Evolutionary conservation across 495 filamentous ascomycete genomes (phyloP).

Genomic region (Hyaloscypha hepaticicola): DNA sequence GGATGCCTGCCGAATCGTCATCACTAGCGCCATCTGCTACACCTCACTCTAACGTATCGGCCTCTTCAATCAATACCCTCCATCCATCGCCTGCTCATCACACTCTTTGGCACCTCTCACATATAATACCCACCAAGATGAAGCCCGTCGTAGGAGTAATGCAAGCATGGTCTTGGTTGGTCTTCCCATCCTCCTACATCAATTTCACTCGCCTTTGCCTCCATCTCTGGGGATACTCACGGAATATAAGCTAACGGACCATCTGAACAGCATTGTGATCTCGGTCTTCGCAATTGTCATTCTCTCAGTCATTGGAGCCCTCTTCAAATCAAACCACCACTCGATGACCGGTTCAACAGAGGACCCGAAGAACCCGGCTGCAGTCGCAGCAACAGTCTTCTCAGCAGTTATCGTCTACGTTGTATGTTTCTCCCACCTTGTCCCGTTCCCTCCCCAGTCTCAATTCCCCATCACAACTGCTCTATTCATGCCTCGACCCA

Average conservation of each 20-base stretch:
- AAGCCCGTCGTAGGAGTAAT: slow-evolving; percentile 87
- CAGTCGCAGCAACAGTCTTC: slow-evolving; percentile 80
- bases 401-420: slow-evolving; percentile 81
- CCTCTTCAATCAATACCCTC: slow-evolving; percentile 4
- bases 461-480: background rate
- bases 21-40: slow-evolving; percentile 1
- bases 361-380: slow-evolving; percentile 70
- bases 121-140: slow-evolving; percentile 51
- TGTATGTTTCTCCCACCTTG: slow-evolving; percentile 50
- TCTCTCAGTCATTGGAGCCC: slow-evolving; percentile 74
- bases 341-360: slow-evolving; percentile 73
- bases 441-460: background rate
- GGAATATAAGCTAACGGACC: slow-evolving; percentile 1
- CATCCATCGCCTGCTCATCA: slow-evolving; percentile 1
- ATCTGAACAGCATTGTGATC: slow-evolving; percentile 68
- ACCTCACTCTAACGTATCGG: slow-evolving; percentile 5
- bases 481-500: background rate
- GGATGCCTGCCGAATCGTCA: background rate
- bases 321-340: slow-evolving; percentile 77
- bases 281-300: slow-evolving; percentile 87
- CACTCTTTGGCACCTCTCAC: background rate
- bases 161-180: slow-evolving; percentile 91
- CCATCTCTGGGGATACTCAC: background rate
- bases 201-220: background rate
- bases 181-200: slow-evolving; percentile 8